A percentile compares a stretch with the other conserved stretches of the same genome.
Evolutionary conservation across 805 yeast species (phyloP).

Genomic region (Wickerhamomyces strasburgensis): DNA sequence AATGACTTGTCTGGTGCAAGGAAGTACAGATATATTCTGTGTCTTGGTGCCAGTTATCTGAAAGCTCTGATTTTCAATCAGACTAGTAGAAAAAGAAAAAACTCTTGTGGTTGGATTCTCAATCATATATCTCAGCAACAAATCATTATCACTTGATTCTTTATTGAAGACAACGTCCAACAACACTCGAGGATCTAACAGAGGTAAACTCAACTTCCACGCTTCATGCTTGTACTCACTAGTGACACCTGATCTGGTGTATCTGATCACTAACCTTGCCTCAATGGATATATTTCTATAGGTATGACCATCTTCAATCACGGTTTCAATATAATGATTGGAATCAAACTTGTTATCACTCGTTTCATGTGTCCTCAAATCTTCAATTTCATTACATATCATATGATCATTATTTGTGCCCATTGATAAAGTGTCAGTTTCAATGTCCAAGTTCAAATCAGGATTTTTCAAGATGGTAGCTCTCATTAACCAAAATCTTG

Average conservation of each 20-base stretch:
- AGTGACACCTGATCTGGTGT: slow-evolving; percentile 28
- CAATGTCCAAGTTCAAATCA: slow-evolving; percentile 29
- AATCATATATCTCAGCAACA: slow-evolving; percentile 43
- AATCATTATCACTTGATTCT: slow-evolving; percentile 10
- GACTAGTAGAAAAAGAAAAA: slow-evolving; percentile 53
- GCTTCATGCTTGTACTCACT: slow-evolving; percentile 33
- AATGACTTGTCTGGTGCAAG: slow-evolving; percentile 48
- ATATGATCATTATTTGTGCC: slow-evolving; percentile 30
- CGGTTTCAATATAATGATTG: slow-evolving; percentile 26
- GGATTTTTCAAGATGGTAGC: slow-evolving; percentile 26
- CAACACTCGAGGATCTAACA: slow-evolving; percentile 66
- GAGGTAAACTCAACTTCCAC: slow-evolving; percentile 53
- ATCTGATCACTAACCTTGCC: slow-evolving; percentile 25
- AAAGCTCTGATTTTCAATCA: slow-evolving; percentile 33
- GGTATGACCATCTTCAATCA: slow-evolving; percentile 33
- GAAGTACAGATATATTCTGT: slow-evolving; percentile 38
- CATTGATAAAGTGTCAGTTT: slow-evolving; percentile 26
- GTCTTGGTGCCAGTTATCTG: slow-evolving; percentile 33
- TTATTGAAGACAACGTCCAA: slow-evolving; percentile 31
- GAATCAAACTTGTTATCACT: slow-evolving; percentile 10
- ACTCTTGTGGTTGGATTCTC: slow-evolving; percentile 75
- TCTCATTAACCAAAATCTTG: slow-evolving; percentile 33
- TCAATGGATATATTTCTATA: slow-evolving; percentile 35
- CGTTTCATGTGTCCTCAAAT: slow-evolving; percentile 3
- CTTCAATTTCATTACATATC: slow-evolving; percentile 27